phyloP scores from a whole-genome alignment of 1,284 basidiomycete species.

The Phylloboletellus chloephorus region DNA sequence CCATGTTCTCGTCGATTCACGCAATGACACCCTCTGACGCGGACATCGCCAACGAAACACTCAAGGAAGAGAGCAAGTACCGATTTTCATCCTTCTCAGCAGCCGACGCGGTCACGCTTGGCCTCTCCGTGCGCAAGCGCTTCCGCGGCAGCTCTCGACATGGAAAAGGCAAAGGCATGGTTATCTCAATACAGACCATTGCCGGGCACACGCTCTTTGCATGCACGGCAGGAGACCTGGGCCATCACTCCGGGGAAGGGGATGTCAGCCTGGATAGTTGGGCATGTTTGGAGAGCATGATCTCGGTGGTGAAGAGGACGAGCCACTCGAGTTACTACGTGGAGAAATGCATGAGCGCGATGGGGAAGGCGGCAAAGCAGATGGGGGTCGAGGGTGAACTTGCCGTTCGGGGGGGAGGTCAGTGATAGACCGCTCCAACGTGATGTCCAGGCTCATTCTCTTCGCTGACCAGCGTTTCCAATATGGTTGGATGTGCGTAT shows the following conservation, averaged over 20 bases:
- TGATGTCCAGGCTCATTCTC: conserved; percentile 7
- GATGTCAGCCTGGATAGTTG: conserved; percentile 78
- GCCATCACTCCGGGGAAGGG: conserved; percentile 54
- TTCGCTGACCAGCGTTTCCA: conserved; percentile 56
- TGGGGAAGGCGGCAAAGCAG: conserved; percentile 70
- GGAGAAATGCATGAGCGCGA: conserved; percentile 74
- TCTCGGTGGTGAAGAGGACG: conserved; percentile 70
- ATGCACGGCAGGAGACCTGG: conserved; percentile 75
- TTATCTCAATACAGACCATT: conserved; percentile 71
- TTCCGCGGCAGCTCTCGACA: conserved; percentile 70
- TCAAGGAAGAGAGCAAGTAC: conserved; percentile 61
- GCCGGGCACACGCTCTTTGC: conserved; percentile 73
- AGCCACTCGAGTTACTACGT: conserved; percentile 80
- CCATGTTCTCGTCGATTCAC: conserved; percentile 53
- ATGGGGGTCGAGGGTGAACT: conserved; percentile 61
- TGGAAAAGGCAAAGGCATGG: conserved; percentile 69
- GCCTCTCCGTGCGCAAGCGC: conserved; percentile 72
- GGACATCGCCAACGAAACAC: conserved; percentile 63
- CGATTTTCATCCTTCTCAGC: conserved; percentile 70
- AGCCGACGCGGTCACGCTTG: conserved; percentile 72
- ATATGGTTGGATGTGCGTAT: conserved; percentile 69
- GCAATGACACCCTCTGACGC: conserved; percentile 60
- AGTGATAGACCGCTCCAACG: conserved; percentile 25
- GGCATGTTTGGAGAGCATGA: conserved; percentile 71
- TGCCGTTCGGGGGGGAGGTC: conserved; percentile 69